Base-by-base conservation (phyloP, 140 eudicot species). In the Flaveria floridana region DNA sequence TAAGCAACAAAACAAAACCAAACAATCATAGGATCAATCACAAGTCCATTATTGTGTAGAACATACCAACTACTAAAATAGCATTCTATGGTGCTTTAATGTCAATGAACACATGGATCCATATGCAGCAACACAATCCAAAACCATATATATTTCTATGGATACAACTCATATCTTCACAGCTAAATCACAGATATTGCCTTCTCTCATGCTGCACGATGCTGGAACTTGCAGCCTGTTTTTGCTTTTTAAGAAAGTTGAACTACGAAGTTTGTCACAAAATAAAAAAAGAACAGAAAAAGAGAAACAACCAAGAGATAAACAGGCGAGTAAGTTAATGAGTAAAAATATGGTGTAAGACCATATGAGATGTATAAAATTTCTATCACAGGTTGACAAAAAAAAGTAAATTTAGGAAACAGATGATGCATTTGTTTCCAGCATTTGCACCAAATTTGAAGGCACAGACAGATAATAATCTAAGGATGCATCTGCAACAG, bases 361-460 rank as follows among this genome's bases (percentile, higher is more conserved):
- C 67, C 82, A 78, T 78, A 53, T 20, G 62, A 20, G 79, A 72
- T 72, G 75, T 72, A 56, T 79, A 13, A 56, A 28, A 53, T 79
- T 65, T 72, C 79, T 52, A 42, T 79, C 53, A 52, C 65, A 30
- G 56, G 51, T 72, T 25, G 39, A 52, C 50, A 41, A 37, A 37
- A 65, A 62, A 72, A 79, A 71, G 37, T 71, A 62, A 72, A 72
- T 7, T 58, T 18, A 11, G 41, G 19, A 69, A 78, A 18, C 55
- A 19, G 55, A 77, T 69, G 70, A 68, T 26, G 70, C 62, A 57
- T 25, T 7, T 52, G 19, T 75, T 65, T 51, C 66, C 73, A 46
- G 55, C 50, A 52, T 78, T 51, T 78, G 77, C 66, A 70, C 68
- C 73, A 63, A 64, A n/a, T 68, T 76, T 53, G 58, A 67, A 76